Evolutionary conservation across 1,284 basidiomycete genomes (phyloP), one percentile per base, ranked within the genome.

Genomic region (Vanrija pseudolonga): DNA sequence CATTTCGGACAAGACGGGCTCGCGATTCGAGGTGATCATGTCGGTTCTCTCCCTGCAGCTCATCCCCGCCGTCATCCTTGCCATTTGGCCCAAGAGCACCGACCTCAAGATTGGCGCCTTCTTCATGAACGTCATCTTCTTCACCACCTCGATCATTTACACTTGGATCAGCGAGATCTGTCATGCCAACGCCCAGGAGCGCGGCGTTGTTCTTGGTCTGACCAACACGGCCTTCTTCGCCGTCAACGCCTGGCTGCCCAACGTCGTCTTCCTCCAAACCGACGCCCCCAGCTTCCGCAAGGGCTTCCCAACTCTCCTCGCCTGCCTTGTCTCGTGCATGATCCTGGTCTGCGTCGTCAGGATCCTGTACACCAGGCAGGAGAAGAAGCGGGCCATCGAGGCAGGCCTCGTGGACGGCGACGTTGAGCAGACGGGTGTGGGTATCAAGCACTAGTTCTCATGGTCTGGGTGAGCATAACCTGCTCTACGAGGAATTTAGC

Each of bases 261-360:
- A 51, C 15, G 51, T 63, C 41, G 46, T 63, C 41, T 63, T 58
- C 56, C 54, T 58, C 11, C 61, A 63, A 22, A 63, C 61, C 15
- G 59, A 60, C 40, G 56, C 53, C 11, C 61, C 61, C 12, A 19
- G 54, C 4, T 63, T 60, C 54, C 51, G 51, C 38, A 63, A 61
- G 37, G 61, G 61, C 44, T 63, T 60, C 56, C 38, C 45, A 11
- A 56, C 58, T 14, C 51, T 46, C 9, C 56, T 60, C 26, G 28
- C 32, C 17, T 56, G 32, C 5, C 32, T 32, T 9, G 32, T 26
- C 24, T 32, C 32, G 2, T 32, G 32, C 32, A 32, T 32, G 32
- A 32, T 32, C 32, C 32, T 32, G 11, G 32, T 32, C 32, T 32
- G 32, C 32, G 32, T 15, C 2, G 12, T 32, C 12, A 12, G 32